phyloP scores from a whole-genome alignment of 2,329 filamentous ascomycete species.

The Fusarium virguliforme region DNA sequence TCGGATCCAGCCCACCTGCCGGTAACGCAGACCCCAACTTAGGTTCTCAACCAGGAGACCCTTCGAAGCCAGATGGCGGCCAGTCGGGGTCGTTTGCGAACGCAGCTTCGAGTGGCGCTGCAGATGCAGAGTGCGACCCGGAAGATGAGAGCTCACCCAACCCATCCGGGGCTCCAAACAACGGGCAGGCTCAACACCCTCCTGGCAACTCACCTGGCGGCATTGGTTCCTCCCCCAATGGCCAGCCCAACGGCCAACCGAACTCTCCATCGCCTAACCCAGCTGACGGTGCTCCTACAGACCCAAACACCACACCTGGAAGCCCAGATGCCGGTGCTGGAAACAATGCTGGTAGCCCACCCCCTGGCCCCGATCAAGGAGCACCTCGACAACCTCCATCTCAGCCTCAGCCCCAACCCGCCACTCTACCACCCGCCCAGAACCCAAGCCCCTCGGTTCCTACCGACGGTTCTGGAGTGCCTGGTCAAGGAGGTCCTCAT shows the following conservation, averaged over 20 bases:
- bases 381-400: conserved; percentile 12
- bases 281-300: neutral
- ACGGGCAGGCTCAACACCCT: conserved; percentile 15
- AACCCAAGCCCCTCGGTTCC: conserved; percentile 12
- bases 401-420: conserved; percentile 22
- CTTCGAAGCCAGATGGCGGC: neutral
- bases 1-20: conserved; percentile 4
- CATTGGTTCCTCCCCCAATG: neutral
- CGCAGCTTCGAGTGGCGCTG: neutral
- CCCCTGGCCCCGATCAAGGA: conserved; percentile 10
- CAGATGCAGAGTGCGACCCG: conserved; percentile 21
- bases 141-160: neutral
- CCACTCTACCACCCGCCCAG: conserved; percentile 10
- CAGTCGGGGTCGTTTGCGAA: neutral
- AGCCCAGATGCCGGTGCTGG: neutral
- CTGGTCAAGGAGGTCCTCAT: neutral
- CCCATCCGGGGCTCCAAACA: conserved; percentile 10
- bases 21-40: neutral
- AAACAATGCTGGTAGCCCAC: neutral
- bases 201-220: conserved; percentile 6
- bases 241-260: conserved; percentile 3
- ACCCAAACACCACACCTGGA: conserved; percentile 10
- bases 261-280: neutral
- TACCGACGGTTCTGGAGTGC: neutral
- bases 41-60: neutral